Base-by-base conservation (phyloP, 371 early-diverging fungal genomes). In the Saksenaea oblongispora region DNA sequence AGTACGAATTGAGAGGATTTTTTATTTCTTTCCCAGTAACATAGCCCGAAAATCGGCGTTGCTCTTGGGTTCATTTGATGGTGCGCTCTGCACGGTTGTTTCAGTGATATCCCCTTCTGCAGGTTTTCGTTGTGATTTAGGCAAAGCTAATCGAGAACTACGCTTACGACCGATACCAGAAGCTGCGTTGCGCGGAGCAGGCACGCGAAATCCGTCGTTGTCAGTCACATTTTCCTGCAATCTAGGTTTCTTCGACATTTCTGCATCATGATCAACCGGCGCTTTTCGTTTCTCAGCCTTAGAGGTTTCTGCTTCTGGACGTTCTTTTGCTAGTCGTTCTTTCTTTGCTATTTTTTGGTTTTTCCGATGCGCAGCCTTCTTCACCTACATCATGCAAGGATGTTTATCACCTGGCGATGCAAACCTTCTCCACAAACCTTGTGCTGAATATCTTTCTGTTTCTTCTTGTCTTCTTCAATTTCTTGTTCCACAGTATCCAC, bases 11-110 rank as follows among this genome's bases (percentile, higher is more conserved):
- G 5, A 41, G 13, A 5, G 9, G 42, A 13, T 17, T 4, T 9
- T 0, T 65, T 74, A 63, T 35, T 74, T 73, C 34, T 67, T 67
- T 11, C 68, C 72, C 5, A 76, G 44, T 24, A 80, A 56, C 72
- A 80, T 66, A 11, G 73, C 72, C 14, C 80, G 53, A 37, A 80
- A 80, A 62, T 80, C 80, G 54, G 75, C 70, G 56, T 80, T 77
- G 31, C 62, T 64, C 51, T 71, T 71, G 9, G 62, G 59, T 7
- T 4, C 56, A 34, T 34, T 60, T 60, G 31, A 31, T 34, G 14
- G 15, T 18, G 59, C 27, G 14, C 14, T 34, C 31, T 1, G 41
- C 26, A 59, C 47, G 34, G 57, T 26, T 15, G 37, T 37, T 55
- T 55, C 28, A 34, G 22, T 31, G 39, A 15, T 60, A 54, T 55